Base-by-base conservation (phyloP, 352 stramenopile genomes). In the Globisporangium polare region DNA sequence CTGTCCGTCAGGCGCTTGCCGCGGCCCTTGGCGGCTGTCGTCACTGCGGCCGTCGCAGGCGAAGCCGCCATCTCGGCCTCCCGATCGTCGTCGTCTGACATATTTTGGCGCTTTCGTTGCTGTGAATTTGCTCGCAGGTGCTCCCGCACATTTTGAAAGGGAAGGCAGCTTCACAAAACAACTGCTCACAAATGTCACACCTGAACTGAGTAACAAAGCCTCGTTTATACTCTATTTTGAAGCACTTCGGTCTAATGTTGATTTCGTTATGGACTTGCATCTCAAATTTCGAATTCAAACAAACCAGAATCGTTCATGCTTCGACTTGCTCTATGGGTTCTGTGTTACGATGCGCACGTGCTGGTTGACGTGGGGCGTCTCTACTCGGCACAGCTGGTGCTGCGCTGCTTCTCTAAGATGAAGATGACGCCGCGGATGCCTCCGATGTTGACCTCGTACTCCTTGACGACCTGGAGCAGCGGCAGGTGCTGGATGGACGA, bases 361-460 rank as follows among this genome's bases (percentile, higher is more conserved):
- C 1, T 6, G 29, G 29, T 33, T 33, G 29, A 33, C 29, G 7
- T 33, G 29, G 29, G n/a, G 7, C 29, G 29, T 15, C n/a, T 31
- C 26, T 35, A 53, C 17, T 8, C n/a, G 1, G 2, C 31, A 24
- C 49, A 26, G 4, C 9, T 53, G 3, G 27, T 54, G 49, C 18
- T 18, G n/a, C 22, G 4, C 8, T 55, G 35, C 55, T 73, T 58
- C 43, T 86, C 75, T 10, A 90, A 54, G 24, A 92, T 68, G 68
- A 84, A 92, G 53, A 92, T 78, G 39, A 72, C 65, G 39, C 79
- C 74, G 29, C 74, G 69, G 22, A 93, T 57, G 24, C 83, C 83
- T 45, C 83, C 81, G 51, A 93, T 91, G 64, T 83, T 93, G 15
- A 93, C 83, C 26, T 86, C 75, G 67, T 90, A 64, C 42, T 78